Evolutionary conservation across 192 early-diverging fungal genomes (phyloP), one percentile per base, ranked within the genome.

Genomic region (Umbelopsis vinacea): DNA sequence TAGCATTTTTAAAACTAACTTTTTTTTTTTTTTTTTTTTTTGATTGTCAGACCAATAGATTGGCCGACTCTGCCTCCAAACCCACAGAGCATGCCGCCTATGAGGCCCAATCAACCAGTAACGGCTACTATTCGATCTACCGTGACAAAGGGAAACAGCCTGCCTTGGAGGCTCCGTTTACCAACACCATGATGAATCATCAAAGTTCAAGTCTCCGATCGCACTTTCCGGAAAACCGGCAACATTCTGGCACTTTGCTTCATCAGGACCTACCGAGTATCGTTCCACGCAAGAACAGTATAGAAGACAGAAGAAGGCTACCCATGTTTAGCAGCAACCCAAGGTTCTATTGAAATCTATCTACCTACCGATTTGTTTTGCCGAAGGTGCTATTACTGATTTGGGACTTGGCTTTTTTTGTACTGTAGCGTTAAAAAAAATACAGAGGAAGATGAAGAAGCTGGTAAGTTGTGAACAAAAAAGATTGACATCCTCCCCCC

Each of bases 141-240:
- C 11, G 7, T 35, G 57, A 63, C 33, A 63, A 29, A 37, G 57
- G 57, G 37, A 63, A 63, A 29, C 57, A 63, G 33, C 57, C 57
- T 37, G 57, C 33, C 19, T 35, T 63, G 57, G 57, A 63, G 15
- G 57, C 57, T 37, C 57, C 57, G 3, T 63, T 37, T 14, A 63
- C 57, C 17, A 37, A 63, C 17, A 15, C 14, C 1, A 5, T 19
- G 1, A 63, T 63, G 57, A n/a, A 63, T 19, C 57, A 26, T 2
- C 57, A 63, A 4, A 63, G 57, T 33, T 17, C 57, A 63, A 11
- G 17, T 5, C 33, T 63, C 26, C 8, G 17, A 37, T 63, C 57
- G 4, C 57, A 19, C 2, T 63, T 63, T 63, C 15, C 29, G 17
- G 33, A 63, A 29, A 19, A 54, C 6, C 26, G 23, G 0, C 26